A percentile compares a stretch with the other conserved stretches of the same genome.
These are phyloP conservation scores for Plasmopara viticola DNA, from an alignment of 352 stramenopile species.

Conservation along the genomic window DNA sequence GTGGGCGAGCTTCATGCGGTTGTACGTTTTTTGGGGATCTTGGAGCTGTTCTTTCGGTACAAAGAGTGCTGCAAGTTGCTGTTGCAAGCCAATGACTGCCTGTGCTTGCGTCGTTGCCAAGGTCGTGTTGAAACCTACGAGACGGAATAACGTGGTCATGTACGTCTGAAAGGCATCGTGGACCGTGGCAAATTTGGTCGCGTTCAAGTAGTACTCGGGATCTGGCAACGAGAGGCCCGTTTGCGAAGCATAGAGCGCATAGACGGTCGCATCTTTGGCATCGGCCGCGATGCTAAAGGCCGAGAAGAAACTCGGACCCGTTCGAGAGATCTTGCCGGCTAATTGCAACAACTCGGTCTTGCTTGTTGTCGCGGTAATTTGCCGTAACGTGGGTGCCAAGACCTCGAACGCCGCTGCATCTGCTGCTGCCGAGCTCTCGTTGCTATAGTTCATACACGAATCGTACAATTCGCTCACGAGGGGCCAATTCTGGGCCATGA, in stretches of 20 bases:
- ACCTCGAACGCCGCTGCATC: slow-evolving; percentile 17
- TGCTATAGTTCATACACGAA: slow-evolving; percentile 61
- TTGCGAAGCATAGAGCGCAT: slow-evolving; percentile 80
- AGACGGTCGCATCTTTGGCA: slow-evolving; percentile 76
- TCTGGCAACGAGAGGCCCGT: slow-evolving; percentile 84
- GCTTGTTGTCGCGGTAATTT: slow-evolving; percentile 27
- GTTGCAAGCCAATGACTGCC: slow-evolving; percentile 82
- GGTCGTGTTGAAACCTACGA: slow-evolving; percentile 38
- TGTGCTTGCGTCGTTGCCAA: slow-evolving; percentile 32
- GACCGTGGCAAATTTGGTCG: slow-evolving; percentile 69
- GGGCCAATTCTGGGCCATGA: slow-evolving; percentile 62
- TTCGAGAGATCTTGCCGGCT: slow-evolving; percentile 43
- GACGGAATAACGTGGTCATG: slow-evolving; percentile 64
- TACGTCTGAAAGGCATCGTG: slow-evolving; percentile 66
- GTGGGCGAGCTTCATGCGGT: slow-evolving; percentile 71
- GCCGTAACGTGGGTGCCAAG: slow-evolving; percentile 29
- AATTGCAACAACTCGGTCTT: slow-evolving; percentile 45
- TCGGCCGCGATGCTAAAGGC: slow-evolving; percentile 62
- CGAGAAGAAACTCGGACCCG: slow-evolving; percentile 77
- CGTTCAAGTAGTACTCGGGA: slow-evolving; percentile 90
- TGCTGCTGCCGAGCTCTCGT: slow-evolving; percentile 35
- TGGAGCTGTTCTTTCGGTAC: slow-evolving; percentile 86
- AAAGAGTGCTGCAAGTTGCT: slow-evolving; percentile 68
- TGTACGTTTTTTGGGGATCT: slow-evolving; percentile 88
- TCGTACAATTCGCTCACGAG: slow-evolving; percentile 48